Evolutionary conservation across 805 yeast genomes (phyloP).

Genomic region (Ogataea ganodermae): DNA sequence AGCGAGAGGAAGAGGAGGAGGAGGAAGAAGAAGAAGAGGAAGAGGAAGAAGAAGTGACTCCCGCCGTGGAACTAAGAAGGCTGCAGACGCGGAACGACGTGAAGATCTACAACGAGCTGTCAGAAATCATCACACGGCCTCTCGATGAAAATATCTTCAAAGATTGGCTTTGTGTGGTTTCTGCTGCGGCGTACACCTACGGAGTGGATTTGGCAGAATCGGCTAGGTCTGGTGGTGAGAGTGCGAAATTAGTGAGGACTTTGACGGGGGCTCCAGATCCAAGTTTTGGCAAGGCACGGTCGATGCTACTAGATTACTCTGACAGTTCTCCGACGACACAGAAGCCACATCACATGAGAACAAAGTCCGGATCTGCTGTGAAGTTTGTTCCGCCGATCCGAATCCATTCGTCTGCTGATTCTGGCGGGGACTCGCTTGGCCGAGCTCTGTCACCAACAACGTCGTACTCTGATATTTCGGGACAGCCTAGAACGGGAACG

Average conservation of each 20-base stretch:
- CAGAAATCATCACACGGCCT: slow-evolving; percentile 24
- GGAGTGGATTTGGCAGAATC: slow-evolving; percentile 39
- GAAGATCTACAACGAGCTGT: slow-evolving; percentile 28
- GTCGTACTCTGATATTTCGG: slow-evolving; percentile 15
- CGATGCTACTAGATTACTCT: slow-evolving; percentile 33
- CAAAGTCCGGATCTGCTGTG: not conserved
- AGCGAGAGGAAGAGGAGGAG: slow-evolving; percentile 9
- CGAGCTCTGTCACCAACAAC: slow-evolving; percentile 6
- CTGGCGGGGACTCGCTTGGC: not conserved
- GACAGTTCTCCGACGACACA: not conserved
- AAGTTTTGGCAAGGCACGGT: slow-evolving; percentile 26
- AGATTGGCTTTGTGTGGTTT: slow-evolving; percentile 31
- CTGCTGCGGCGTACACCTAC: slow-evolving; percentile 35
- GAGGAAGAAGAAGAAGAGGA: slow-evolving; percentile 17
- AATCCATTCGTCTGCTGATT: slow-evolving; percentile 8
- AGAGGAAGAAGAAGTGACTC: slow-evolving; percentile 19
- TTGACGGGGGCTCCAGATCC: slow-evolving; percentile 44
- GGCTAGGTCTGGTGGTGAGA: slow-evolving; percentile 39
- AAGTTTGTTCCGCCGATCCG: slow-evolving; percentile 16
- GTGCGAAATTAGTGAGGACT: slow-evolving; percentile 42
- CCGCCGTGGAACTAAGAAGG: slow-evolving; percentile 27
- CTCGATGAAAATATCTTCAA: slow-evolving; percentile 33
- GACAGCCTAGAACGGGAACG: slow-evolving; percentile 23
- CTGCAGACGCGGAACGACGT: slow-evolving; percentile 29
- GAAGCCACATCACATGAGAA: not conserved